Base-by-base conservation (phyloP, 2,329 filamentous ascomycete species). In the Diaporthe citri region DNA sequence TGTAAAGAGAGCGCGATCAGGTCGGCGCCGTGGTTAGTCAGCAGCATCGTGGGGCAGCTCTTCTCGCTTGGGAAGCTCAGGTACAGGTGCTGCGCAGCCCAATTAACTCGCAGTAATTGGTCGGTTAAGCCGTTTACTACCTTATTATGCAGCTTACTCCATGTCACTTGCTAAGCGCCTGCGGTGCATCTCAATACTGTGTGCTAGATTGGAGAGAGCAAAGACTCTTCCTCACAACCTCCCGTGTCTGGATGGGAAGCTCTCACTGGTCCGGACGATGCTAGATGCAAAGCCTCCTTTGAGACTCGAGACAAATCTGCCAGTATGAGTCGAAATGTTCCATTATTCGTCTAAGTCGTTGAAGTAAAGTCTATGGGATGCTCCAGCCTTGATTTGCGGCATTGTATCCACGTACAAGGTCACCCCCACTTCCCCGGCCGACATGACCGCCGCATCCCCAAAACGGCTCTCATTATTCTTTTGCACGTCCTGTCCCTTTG, bases 261-360 rank as follows among this genome's bases (percentile, higher is more conserved):
- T n/a, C 34, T 13, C 31, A n/a, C 34, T 9, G 9, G 20, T 17
- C 22, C 22, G 57, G 22, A 60, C 34, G n/a, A 25, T n/a, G 5
- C 31, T 41, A 36, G n/a, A 34, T 36, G 12, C 20, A 51, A 25
- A 67, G 4, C 46, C 22, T 20, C 43, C 46, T 52, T 36, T 66
- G 31, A 43, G 12, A 20, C 46, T 22, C 31, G 13, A 4, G 31
- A 52, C 13, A 36, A 36, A 22, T 28, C 48, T 41, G 22, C 48
- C 25, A 20, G 25, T 55, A 62, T 52, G 34, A 6, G 28, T 60
- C 31, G 51, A 51, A 52, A 55, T 55, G 55, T 74, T 60, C n/a
- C 72, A 74, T 70, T 60, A 59, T 62, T 75, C 74, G 67, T 75
- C 56, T 75, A 75, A 51, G 25, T 75, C 74, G 34, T 75, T 39